Percentiles rank a stretch among this genome's conserved stretches.
These are phyloP conservation scores for Pneumocystis canis DNA, from an alignment of 1,139 yeast species.

Conservation along the genomic window DNA sequence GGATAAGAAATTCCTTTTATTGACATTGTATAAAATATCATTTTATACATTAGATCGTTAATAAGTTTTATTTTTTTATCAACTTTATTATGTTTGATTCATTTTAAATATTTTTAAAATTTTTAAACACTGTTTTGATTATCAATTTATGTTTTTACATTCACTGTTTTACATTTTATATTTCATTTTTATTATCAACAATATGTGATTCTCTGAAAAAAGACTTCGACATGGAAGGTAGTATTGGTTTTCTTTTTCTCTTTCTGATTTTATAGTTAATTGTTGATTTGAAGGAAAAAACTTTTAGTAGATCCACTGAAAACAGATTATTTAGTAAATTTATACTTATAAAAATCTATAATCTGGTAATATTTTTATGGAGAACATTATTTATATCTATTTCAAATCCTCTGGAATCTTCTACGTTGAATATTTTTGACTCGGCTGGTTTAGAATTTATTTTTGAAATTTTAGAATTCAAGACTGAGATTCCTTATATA, in stretches of 20 bases:
- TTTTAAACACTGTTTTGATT: too few species aligned
- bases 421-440: not conserved
- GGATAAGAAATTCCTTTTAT: too few species aligned
- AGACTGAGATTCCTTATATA: not conserved
- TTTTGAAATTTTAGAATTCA: not conserved
- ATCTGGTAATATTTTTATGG: not conserved
- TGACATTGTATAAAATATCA: too few species aligned
- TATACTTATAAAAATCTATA: not conserved
- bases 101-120: too few species aligned
- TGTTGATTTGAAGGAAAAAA: not conserved
- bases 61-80: too few species aligned
- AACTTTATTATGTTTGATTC: too few species aligned
- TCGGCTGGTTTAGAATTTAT: not conserved
- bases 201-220: too few species aligned
- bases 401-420: not conserved
- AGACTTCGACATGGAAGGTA: too few species aligned
- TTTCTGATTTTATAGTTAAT: not conserved
- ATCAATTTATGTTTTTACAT: too few species aligned
- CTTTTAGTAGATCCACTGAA: not conserved
- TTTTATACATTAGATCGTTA: too few species aligned
- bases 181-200: too few species aligned
- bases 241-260: not conserved
- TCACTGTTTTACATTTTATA: too few species aligned
- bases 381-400: not conserved
- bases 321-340: not conserved